A percentile compares a stretch with the other conserved stretches of the same genome.
These are phyloP conservation scores for Ceratobasidium sp. DNA, from an alignment of 1,284 basidiomycete genomes.

Conservation along the genomic window DNA sequence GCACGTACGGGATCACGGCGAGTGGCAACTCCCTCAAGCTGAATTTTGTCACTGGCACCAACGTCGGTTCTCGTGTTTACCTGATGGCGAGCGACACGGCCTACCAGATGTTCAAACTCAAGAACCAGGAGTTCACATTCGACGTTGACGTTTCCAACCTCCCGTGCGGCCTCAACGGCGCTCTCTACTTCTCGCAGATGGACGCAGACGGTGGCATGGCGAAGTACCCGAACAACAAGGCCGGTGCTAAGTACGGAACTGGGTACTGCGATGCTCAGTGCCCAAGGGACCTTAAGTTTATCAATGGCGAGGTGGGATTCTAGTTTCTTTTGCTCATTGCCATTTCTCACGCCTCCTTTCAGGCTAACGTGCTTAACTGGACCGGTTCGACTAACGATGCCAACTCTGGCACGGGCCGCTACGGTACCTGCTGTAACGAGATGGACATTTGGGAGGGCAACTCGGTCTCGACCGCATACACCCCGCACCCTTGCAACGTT, in stretches of 20 bases:
- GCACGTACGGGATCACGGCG: constrained; percentile 64
- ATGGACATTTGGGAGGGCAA: constrained; percentile 59
- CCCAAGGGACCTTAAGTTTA: constrained; percentile 65
- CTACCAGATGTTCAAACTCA: constrained; percentile 68
- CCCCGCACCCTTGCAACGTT: constrained; percentile 55
- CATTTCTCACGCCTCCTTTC: background rate
- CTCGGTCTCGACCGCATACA: constrained; percentile 63
- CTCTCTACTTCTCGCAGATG: constrained; percentile 67
- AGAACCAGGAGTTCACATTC: constrained; percentile 70
- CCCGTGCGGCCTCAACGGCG: constrained; percentile 69
- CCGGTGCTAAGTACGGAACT: constrained; percentile 69
- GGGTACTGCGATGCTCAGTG: constrained; percentile 72
- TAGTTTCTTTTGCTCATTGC: background rate
- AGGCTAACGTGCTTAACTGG: constrained; percentile 48
- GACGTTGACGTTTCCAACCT: constrained; percentile 70
- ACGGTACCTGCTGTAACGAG: constrained; percentile 50
- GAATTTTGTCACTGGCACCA: constrained; percentile 65
- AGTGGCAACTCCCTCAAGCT: constrained; percentile 64
- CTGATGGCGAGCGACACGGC: constrained; percentile 61
- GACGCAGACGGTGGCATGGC: constrained; percentile 68
- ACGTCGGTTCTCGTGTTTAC: constrained; percentile 70
- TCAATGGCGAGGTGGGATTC: constrained; percentile 61
- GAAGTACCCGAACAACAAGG: constrained; percentile 67
- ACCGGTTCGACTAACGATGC: constrained; percentile 35
- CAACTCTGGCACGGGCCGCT: constrained; percentile 49